Conservation (phyloP, 331 rosid species). For the Quercus phellos region DNA sequence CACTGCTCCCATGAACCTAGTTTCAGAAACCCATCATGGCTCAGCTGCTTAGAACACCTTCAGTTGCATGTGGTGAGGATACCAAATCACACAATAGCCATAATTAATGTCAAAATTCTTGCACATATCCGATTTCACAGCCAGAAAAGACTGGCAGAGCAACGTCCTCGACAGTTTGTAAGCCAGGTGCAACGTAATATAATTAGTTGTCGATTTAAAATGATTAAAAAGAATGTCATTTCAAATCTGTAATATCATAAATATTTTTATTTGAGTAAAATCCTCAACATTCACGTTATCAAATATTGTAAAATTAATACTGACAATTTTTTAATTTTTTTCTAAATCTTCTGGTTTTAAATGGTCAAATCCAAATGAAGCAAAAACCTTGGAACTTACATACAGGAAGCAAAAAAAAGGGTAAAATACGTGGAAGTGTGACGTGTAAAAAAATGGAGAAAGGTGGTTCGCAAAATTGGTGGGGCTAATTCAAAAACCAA, state of each 20-base stretch:
- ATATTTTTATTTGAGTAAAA: no score
- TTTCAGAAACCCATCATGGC: constrained; percentile 3
- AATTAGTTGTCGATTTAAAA: no score
- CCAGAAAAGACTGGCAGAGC: constrained; percentile 67
- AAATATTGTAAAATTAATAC: no score
- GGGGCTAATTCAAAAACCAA: background rate
- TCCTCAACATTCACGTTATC: no score
- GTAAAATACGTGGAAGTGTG: constrained; percentile 10
- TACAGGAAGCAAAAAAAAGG: background rate
- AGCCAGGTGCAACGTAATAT: constrained; percentile 29
- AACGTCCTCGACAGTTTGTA: constrained; percentile 71
- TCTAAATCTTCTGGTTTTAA: no score
- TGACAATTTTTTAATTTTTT: no score
- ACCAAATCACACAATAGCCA: background rate
- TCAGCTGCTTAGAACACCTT: background rate
- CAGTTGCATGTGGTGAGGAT: background rate
- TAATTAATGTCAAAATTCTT: constrained; percentile 1
- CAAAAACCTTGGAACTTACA: background rate
- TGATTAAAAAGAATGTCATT: no score
- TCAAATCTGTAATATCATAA: no score
- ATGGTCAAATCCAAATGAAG: background rate
- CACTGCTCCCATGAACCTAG: background rate
- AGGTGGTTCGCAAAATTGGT: background rate
- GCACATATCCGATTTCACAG: constrained; percentile 68
- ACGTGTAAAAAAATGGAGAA: constrained; percentile 1